Base-by-base conservation (phyloP, 352 stramenopile species). In the Pythium angustatum region DNA sequence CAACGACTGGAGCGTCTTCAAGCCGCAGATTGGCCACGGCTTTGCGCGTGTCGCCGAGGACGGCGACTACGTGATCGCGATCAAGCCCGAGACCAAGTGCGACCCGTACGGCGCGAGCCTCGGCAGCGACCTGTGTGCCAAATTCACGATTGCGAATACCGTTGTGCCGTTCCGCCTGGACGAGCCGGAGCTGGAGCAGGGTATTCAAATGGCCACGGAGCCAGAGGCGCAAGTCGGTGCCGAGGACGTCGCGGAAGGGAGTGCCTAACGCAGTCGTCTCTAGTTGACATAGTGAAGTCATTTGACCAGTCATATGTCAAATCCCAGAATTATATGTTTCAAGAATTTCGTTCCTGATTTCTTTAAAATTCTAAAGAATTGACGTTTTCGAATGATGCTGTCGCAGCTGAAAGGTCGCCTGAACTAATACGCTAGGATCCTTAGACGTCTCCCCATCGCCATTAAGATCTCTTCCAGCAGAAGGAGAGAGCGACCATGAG, bases 1-100 rank as follows among this genome's bases (percentile, higher is more conserved):
- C 2, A 56, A 77, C 7, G 72, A 91, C 55, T 88, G 78, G 76
- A 82, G 81, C 63, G 85, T 78, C 34, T 89, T 77, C 59, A 64
- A 75, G 31, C 73, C 79, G 21, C 58, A 83, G 10, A 69, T 83
- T 17, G 78, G 80, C 10, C 22, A 64, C 3, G 79, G 79, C 12
- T 81, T 90, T 30, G 27, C 67, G n/a, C 45, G 55, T 17, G 44
- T 58, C 0, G 69, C 65, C 10, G 78, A 91, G 52, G 52, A 70
- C 1, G 81, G 85, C 1, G 73, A 83, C 45, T 91, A 87, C 52
- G 58, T 94, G 36, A 72, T 88, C 33, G 66, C 75, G 17, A 69
- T 88, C 70, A 85, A 85, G 64, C 72, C 73, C 24, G 77, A 86
- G 58, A 88, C 76, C 40, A 61, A 76, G 51, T 83, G 76, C 54